Percentiles rank a stretch among this genome's conserved stretches.
phyloP scores from a whole-genome alignment of 768 basidiomycete genomes.

The Tylopilus sp. region DNA sequence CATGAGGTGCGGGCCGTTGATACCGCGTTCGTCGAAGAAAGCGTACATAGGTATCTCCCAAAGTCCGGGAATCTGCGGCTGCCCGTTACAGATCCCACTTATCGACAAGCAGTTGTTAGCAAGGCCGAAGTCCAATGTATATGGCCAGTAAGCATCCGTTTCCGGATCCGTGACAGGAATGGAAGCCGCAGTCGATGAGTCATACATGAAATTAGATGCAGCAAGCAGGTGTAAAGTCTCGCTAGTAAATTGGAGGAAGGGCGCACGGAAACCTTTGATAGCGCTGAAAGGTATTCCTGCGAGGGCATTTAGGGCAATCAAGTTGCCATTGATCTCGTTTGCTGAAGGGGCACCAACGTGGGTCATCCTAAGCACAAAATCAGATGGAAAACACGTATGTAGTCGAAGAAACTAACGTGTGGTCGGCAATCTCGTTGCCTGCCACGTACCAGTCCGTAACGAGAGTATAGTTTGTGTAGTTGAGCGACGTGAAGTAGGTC shows the following conservation, averaged over 20 bases:
- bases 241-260: conserved; percentile 1
- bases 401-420: conserved; percentile 1
- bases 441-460: conserved; percentile 6
- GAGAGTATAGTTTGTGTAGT: conserved; percentile 6
- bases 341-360: background rate
- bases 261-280: conserved; percentile 1
- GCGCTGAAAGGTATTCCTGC: background rate
- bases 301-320: background rate
- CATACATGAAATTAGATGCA: background rate
- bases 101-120: background rate
- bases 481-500: conserved; percentile 6
- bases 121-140: conserved; percentile 4
- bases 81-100: background rate
- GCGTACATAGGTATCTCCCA: background rate
- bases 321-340: conserved; percentile 1
- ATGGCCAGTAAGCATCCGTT: conserved; percentile 7
- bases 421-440: conserved; percentile 8
- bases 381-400: background rate
- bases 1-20: background rate
- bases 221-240: background rate
- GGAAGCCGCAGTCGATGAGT: background rate
- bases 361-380: background rate
- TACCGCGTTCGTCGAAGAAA: background rate
- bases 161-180: conserved; percentile 2
- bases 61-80: background rate